Evolutionary conservation across 192 early-diverging fungal species (phyloP).

Genomic region (Dimargaris xerosporica): DNA sequence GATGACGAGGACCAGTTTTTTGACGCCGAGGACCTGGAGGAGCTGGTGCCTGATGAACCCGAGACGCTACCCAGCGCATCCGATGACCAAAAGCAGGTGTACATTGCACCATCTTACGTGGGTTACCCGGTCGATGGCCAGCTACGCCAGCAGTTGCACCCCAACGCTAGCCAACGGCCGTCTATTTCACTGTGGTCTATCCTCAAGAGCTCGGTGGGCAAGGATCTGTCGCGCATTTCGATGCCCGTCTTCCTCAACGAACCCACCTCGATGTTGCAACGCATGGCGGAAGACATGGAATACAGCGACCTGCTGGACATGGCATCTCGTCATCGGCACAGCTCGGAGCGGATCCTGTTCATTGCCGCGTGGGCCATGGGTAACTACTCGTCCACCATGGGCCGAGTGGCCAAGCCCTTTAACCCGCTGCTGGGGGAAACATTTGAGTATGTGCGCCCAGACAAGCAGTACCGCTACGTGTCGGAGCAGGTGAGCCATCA

Average conservation of each 20-base stretch:
- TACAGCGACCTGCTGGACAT: slow-evolving; percentile 69
- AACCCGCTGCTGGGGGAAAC: slow-evolving; percentile 85
- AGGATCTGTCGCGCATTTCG: slow-evolving; percentile 67
- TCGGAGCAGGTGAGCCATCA: slow-evolving; percentile 85
- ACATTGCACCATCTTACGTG: neutral
- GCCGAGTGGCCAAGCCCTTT: slow-evolving; percentile 76
- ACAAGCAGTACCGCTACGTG: slow-evolving; percentile 64
- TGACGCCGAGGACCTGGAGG: slow-evolving; percentile 36
- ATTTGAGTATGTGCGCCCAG: slow-evolving; percentile 64
- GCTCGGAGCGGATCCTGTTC: slow-evolving; percentile 49
- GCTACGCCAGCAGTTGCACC: slow-evolving; percentile 32
- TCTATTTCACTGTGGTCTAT: slow-evolving; percentile 71
- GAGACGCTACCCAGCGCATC: neutral
- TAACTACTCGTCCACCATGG: slow-evolving; percentile 66
- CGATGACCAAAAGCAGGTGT: neutral
- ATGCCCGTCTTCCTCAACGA: slow-evolving; percentile 86
- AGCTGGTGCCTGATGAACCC: slow-evolving; percentile 15
- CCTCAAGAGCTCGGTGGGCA: slow-evolving; percentile 74
- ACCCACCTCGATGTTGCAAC: slow-evolving; percentile 70
- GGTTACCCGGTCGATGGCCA: slow-evolving; percentile 9
- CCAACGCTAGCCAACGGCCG: slow-evolving; percentile 32
- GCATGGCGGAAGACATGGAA: slow-evolving; percentile 76
- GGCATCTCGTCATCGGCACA: slow-evolving; percentile 42
- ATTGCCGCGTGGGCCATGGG: slow-evolving; percentile 81
- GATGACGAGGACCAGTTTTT: slow-evolving; percentile 49